phyloP scores from a whole-genome alignment of 1,139 yeast species.

The Suhomyces bribrorum region DNA sequence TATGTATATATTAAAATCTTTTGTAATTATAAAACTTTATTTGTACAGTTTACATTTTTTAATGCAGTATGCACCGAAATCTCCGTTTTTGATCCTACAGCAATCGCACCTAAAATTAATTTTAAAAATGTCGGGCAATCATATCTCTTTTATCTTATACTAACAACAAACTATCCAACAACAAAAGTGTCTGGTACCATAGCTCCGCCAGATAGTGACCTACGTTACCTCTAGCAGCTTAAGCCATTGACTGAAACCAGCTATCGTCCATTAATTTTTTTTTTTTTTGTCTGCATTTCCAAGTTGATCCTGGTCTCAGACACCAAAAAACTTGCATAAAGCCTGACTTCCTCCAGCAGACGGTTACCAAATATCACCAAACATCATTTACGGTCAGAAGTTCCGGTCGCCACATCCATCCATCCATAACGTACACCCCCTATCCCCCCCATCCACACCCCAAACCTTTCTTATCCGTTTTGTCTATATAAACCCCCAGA shows the following conservation, averaged over 20 bases:
- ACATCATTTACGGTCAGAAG: no score
- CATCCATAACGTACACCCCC: not conserved
- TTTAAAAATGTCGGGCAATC: not conserved
- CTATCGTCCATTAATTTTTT: no score
- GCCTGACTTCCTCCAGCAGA: not conserved
- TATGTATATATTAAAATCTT: no score
- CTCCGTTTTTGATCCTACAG: conserved; percentile 8
- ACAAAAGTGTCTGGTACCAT: no score
- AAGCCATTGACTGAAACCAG: no score
- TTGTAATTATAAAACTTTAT: not conserved
- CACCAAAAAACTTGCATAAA: not conserved
- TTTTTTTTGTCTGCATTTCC: not conserved
- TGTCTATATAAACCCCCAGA: not conserved
- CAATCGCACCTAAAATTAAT: conserved; percentile 2
- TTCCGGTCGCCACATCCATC: not conserved
- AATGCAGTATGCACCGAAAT: conserved; percentile 7
- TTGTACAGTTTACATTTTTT: no score
- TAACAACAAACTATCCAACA: no score
- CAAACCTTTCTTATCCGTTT: not conserved
- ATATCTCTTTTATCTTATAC: no score
- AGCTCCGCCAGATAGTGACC: no score
- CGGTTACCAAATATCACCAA: not conserved
- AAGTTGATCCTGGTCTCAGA: not conserved
- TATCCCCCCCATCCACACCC: not conserved
- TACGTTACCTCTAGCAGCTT: not conserved